Percentiles rank a stretch among this genome's conserved stretches.
phyloP scores from a whole-genome alignment of 768 basidiomycete genomes.

The Rubroboletus satanas region DNA sequence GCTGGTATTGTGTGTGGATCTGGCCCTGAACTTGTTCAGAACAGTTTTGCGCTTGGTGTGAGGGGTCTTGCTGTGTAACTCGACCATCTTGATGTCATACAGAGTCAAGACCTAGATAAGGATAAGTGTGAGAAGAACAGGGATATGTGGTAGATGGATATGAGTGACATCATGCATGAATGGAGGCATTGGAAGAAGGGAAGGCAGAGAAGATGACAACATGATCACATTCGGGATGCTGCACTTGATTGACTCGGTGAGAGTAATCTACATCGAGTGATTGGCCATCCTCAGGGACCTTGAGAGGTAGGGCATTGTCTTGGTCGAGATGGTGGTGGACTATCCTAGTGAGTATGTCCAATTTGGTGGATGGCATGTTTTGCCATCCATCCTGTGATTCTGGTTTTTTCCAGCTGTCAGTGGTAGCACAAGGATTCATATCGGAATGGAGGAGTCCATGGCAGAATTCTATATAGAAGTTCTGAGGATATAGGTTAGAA shows the following conservation, averaged over 20 bases:
- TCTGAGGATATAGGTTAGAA: neutral
- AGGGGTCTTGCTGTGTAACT: neutral
- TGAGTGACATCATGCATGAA: neutral
- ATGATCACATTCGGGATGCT: neutral
- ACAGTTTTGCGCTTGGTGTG: neutral
- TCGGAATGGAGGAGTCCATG: neutral
- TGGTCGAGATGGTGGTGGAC: neutral
- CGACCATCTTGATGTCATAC: neutral
- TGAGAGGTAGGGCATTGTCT: neutral
- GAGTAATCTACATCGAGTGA: neutral
- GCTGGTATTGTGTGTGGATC: neutral
- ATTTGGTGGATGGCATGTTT: neutral
- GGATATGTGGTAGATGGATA: neutral
- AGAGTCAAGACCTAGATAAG: neutral
- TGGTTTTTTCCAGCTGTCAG: neutral
- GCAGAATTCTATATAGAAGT: slow-evolving; percentile 4
- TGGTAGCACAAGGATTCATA: neutral
- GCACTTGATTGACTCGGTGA: fast-evolving
- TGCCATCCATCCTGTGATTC: neutral
- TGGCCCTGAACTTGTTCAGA: slow-evolving; percentile 1
- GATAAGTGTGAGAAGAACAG: neutral
- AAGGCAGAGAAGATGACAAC: neutral
- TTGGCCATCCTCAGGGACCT: neutral
- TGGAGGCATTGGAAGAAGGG: neutral
- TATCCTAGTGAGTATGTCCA: neutral